Evolutionary conservation across 306 rosid species (phyloP), one percentile per base, ranked within the genome.

Genomic region (Nissolia schottii): DNA sequence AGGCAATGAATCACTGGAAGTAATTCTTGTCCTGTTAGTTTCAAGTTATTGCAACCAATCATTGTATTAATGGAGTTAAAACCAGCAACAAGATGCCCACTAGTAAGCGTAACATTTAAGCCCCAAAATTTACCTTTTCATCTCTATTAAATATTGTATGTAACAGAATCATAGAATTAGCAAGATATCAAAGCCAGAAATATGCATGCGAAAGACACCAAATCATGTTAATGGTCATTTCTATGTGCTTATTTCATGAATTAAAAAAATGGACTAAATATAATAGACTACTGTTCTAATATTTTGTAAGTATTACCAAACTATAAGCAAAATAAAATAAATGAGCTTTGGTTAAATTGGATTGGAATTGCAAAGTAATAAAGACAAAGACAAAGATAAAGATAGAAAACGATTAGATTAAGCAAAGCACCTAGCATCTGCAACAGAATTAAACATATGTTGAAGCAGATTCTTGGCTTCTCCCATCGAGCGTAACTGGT

Each of bases 381-480:
- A 5, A 2, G 14, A 23, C 2, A 12, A 28, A 38, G 14, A 23
- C 2, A 12, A 28, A 38, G 57, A 57, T 46, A 78, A 50, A 48
- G 2, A 34, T 35, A 32, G n/a, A 41, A 69, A 59, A 19, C 45
- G 50, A 20, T 19, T 59, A 41, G 77, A 63, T 56, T 35, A 71
- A 72, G 56, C 16, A 67, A 68, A 41, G 70, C 59, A 93, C 98
- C 97, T 89, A 49, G 89, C 81, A 85, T 90, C 98, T 64, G 88
- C 97, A 83, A 90, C 79, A 55, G 97, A 90, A 82, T 83, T 83
- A 54, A 93, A 93, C 98, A 93, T 88, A 77, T 89, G 85, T 54
- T 93, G 98, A 71, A 93, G 98, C 85, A 93, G 78, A 82, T 81
- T 83, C 79, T 93, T 93, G 70, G 98, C 98, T 69, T 90, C 97